phyloP scores from a whole-genome alignment of 179 eudicot genomes.

The Spinacia oleracea region DNA sequence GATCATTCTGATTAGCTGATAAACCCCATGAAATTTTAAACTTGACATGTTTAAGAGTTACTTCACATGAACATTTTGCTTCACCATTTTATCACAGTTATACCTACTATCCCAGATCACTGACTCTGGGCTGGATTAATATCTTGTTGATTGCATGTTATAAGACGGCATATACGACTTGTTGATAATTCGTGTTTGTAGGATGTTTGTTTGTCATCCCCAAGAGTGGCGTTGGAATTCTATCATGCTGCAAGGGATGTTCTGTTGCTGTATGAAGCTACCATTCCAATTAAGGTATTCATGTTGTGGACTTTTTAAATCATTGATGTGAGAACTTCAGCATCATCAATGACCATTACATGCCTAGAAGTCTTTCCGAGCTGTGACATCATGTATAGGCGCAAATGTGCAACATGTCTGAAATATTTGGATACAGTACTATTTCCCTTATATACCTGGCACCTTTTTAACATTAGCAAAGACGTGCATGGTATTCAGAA shows the following conservation, averaged over 20 bases:
- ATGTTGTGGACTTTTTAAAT: conserved; percentile 15
- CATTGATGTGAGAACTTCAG: neutral
- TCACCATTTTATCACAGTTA: neutral
- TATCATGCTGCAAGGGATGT: conserved; percentile 93
- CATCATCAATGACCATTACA: neutral
- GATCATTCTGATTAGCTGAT: neutral
- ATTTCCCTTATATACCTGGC: neutral
- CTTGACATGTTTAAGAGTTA: neutral
- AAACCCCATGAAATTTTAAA: neutral
- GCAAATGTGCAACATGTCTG: neutral
- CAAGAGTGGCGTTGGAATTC: conserved; percentile 83
- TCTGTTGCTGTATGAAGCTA: conserved; percentile 79
- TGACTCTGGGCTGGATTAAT: neutral
- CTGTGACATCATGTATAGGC: neutral
- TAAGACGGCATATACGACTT: neutral
- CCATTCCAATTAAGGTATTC: conserved; percentile 89
- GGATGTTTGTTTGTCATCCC: conserved; percentile 91
- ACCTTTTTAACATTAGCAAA: neutral
- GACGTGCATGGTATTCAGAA: neutral
- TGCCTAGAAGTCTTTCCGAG: neutral
- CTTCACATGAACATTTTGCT: neutral
- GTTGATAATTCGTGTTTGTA: conserved; percentile 47
- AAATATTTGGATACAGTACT: neutral
- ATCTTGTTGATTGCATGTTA: neutral
- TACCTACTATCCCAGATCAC: neutral